Evolutionary conservation across 163 green algal genomes (phyloP).

Genomic region (Scenedesmus sp.): DNA sequence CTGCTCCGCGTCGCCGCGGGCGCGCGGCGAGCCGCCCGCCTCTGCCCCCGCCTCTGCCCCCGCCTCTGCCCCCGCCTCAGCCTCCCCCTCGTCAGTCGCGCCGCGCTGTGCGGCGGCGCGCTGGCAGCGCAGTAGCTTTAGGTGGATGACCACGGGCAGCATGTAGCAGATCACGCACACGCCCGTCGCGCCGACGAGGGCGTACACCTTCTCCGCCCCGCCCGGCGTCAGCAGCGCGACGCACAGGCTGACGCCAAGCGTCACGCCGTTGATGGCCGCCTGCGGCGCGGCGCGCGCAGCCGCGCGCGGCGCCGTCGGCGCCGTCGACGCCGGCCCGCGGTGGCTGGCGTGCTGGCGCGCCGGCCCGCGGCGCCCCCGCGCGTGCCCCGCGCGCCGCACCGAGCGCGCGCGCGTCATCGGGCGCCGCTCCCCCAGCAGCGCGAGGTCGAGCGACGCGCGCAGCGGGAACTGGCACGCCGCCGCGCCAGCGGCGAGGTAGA

Average conservation of each 20-base stretch:
- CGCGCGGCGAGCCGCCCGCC: no score
- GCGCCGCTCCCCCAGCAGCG: slow-evolving; percentile 16
- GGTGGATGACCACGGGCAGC: slow-evolving; percentile 43
- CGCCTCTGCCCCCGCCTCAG: no score
- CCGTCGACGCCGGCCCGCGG: no score
- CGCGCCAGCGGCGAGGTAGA: slow-evolving; percentile 43
- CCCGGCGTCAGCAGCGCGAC: slow-evolving; percentile 62
- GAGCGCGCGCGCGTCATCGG: slow-evolving; percentile 4
- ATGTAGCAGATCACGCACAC: slow-evolving; percentile 61
- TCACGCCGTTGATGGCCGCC: slow-evolving; percentile 51
- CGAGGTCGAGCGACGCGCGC: slow-evolving; percentile 8
- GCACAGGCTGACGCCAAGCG: slow-evolving; percentile 46
- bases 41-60: no score
- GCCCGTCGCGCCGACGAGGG: slow-evolving; percentile 14
- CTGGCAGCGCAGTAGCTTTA: slow-evolving; percentile 13
- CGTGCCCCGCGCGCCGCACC: neutral
- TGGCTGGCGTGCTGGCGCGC: no score
- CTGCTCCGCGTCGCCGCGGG: no score
- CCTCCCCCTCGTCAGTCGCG: no score
- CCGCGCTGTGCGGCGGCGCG: no score
- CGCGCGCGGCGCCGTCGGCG: no score
- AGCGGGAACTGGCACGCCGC: slow-evolving; percentile 36
- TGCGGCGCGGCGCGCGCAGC: slow-evolving; percentile 13
- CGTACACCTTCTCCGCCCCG: slow-evolving; percentile 45
- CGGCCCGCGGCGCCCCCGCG: no score